Conservation (phyloP, 2,329 filamentous ascomycete species). For the Phoma herbarum region DNA sequence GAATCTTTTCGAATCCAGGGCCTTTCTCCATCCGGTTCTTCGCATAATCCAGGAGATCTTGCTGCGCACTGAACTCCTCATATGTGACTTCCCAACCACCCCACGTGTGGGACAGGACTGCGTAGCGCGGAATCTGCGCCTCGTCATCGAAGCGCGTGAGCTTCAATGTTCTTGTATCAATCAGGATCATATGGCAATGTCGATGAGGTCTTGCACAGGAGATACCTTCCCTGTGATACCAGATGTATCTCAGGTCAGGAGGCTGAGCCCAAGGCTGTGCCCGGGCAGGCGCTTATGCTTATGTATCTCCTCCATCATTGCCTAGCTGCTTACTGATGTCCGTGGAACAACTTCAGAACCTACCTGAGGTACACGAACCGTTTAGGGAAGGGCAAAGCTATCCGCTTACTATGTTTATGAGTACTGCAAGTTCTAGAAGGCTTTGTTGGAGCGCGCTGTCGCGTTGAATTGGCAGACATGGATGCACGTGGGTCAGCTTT, state of each 20-base stretch:
- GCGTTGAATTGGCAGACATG: neutral
- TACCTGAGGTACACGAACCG: too few species aligned
- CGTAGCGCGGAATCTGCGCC: neutral
- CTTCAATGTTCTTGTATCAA: neutral
- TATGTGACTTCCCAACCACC: neutral
- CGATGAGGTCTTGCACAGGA: neutral
- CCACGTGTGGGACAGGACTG: neutral
- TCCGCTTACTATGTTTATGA: neutral
- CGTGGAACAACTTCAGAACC: too few species aligned
- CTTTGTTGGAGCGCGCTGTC: too few species aligned
- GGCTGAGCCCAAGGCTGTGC: too few species aligned
- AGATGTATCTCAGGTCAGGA: too few species aligned
- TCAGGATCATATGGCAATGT: neutral
- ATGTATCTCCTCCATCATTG: too few species aligned
- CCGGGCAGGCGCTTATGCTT: too few species aligned
- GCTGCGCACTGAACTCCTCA: neutral
- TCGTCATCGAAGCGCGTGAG: neutral
- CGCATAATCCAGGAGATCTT: neutral
- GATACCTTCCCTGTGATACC: neutral
- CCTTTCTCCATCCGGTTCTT: neutral
- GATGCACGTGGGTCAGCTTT: slow-evolving; percentile 8
- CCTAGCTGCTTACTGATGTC: too few species aligned
- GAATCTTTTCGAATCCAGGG: neutral
- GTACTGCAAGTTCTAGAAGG: too few species aligned
- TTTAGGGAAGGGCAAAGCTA: too few species aligned